Evolutionary conservation across 1,284 basidiomycete species (phyloP).

Genomic region (Vanrija humicola): DNA sequence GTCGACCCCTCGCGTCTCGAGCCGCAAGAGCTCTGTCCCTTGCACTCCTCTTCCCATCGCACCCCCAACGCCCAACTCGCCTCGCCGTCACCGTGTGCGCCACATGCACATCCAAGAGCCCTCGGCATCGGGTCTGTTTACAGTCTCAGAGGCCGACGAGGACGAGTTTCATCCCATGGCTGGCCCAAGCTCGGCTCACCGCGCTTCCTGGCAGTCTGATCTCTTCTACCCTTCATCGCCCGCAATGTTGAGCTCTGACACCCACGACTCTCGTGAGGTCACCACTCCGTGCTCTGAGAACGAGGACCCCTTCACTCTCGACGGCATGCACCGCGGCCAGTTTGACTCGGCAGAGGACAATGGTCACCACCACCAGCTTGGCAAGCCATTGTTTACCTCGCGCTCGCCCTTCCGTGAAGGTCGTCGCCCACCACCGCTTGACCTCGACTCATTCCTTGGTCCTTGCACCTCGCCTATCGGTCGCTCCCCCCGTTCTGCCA

Average conservation of each 20-base stretch:
- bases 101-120: constrained; percentile 33
- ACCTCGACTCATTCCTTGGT: constrained; percentile 1
- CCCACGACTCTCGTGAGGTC: background rate
- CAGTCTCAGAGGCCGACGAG: constrained; percentile 30
- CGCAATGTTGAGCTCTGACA: background rate
- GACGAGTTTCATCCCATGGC: background rate
- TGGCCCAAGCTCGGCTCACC: too few relatives aligned
- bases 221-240: background rate
- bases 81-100: constrained; percentile 23
- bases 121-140: constrained; percentile 31
- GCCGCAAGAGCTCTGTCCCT: background rate
- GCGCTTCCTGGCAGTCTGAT: too few relatives aligned
- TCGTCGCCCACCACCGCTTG: background rate
- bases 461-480: background rate
- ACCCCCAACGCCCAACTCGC: background rate
- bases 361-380: too few relatives aligned
- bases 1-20: background rate
- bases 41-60: background rate
- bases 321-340: constrained; percentile 3
- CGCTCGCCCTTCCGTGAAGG: background rate
- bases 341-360: background rate
- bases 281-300: constrained; percentile 3
- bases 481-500: constrained; percentile 3
- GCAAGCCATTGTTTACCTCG: background rate
- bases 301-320: constrained; percentile 7